phyloP scores from a whole-genome alignment of 1,284 basidiomycete genomes.

The Malassezia dermatis region DNA sequence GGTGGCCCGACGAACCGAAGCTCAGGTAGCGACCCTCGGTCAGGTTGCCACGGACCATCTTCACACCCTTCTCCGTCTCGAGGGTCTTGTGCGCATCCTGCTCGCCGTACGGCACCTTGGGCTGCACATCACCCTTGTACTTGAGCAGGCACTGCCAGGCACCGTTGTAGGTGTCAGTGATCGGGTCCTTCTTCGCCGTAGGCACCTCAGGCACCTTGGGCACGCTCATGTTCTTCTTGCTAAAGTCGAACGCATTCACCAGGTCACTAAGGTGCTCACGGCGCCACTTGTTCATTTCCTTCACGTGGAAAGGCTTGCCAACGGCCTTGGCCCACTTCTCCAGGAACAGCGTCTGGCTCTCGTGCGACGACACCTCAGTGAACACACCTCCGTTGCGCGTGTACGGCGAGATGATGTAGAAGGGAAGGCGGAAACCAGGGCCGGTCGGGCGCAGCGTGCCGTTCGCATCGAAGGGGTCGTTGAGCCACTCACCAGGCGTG shows the following conservation, averaged over 20 bases:
- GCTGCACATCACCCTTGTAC: constrained; percentile 14
- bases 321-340: constrained; percentile 34
- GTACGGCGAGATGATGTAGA: constrained; percentile 31
- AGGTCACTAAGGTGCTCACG: constrained; percentile 28
- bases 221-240: constrained; percentile 13
- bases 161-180: constrained; percentile 20
- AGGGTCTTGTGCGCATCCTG: constrained; percentile 13
- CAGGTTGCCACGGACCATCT: constrained; percentile 23
- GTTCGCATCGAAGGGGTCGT: constrained; percentile 23
- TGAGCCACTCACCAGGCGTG: constrained; percentile 28
- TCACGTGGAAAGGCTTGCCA: constrained; percentile 24
- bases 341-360: constrained; percentile 30
- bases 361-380: constrained; percentile 29
- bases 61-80: constrained; percentile 20
- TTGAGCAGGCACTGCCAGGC: constrained; percentile 9
- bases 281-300: constrained; percentile 29
- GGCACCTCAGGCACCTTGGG: constrained; percentile 18
- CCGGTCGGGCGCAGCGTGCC: constrained; percentile 23
- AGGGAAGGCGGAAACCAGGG: constrained; percentile 40
- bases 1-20: constrained; percentile 17
- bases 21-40: constrained; percentile 27
- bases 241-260: constrained; percentile 33
- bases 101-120: constrained; percentile 12
- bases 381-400: constrained; percentile 32
- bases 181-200: constrained; percentile 12